Evolutionary conservation across 352 stramenopile species (phyloP).

Genomic region (Pelagophyceae sp.): DNA sequence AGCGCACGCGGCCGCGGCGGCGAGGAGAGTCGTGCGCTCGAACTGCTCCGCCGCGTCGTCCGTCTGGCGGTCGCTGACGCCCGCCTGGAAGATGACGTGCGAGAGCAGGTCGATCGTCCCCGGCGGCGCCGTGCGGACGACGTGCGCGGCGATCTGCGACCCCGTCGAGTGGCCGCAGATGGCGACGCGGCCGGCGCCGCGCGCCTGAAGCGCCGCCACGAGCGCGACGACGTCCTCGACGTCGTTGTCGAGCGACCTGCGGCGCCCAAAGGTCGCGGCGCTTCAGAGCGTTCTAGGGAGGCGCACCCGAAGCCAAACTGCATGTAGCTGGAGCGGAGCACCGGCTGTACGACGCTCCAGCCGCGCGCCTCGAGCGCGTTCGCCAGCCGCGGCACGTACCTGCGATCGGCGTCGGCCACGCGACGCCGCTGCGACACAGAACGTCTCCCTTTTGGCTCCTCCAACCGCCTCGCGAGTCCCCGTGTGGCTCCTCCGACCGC

Average conservation of each 20-base stretch:
- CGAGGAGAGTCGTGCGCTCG: background rate
- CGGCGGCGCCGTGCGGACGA: background rate
- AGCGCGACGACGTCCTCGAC: slow-evolving; percentile 12
- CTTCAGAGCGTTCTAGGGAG: too few relatives aligned
- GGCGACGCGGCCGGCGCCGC: background rate
- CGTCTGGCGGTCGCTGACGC: slow-evolving; percentile 51
- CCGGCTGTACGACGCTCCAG: background rate
- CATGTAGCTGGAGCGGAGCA: background rate
- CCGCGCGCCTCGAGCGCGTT: background rate
- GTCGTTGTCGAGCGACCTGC: slow-evolving; percentile 10
- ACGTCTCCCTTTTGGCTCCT: too few relatives aligned
- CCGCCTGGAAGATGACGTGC: slow-evolving; percentile 45
- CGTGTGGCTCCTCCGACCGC: too few relatives aligned
- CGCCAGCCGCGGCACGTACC: background rate
- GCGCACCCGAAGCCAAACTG: slow-evolving; percentile 22
- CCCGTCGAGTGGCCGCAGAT: slow-evolving; percentile 13
- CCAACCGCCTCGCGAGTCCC: too few relatives aligned
- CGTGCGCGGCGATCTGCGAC: slow-evolving; percentile 1
- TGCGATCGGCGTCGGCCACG: too few relatives aligned
- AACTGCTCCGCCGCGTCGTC: background rate
- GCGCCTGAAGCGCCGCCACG: background rate
- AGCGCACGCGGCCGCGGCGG: background rate
- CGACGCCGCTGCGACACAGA: too few relatives aligned
- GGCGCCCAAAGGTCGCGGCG: too few relatives aligned
- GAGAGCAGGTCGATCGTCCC: background rate